A percentile compares a stretch with the other conserved stretches of the same genome.
phyloP scores from a whole-genome alignment of 164 flowering plant species.

The Platanus orientalis region DNA sequence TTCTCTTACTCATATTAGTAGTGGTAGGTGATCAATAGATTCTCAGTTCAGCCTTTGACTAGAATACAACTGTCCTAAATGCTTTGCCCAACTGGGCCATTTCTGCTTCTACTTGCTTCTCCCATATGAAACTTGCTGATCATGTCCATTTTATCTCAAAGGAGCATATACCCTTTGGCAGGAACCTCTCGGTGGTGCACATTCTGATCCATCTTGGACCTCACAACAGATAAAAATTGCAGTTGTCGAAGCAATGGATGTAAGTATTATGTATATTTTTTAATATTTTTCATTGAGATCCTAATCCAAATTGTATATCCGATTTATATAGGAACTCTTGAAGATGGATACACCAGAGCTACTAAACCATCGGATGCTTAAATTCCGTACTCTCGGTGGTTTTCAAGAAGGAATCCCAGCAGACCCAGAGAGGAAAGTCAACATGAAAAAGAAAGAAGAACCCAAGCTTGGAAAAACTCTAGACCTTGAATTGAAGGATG shows the following conservation, averaged over 20 bases:
- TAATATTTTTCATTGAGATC: not conserved
- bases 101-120: not conserved
- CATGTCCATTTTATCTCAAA: not conserved
- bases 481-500: constrained; percentile 43
- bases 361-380: constrained; percentile 53
- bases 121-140: not conserved
- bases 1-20: no score
- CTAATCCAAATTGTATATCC: not conserved
- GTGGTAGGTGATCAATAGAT: no score
- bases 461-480: constrained; percentile 28
- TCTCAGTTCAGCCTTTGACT: no score
- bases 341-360: constrained; percentile 62
- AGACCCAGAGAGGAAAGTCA: constrained; percentile 48
- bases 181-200: constrained; percentile 99
- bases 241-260: constrained; percentile 69
- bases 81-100: no score
- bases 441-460: constrained; percentile 67
- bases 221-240: constrained; percentile 82
- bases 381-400: constrained; percentile 74
- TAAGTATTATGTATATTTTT: constrained; percentile 33
- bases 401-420: constrained; percentile 62
- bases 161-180: constrained; percentile 24
- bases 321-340: constrained; percentile 55
- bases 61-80: no score
- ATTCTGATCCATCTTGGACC: constrained; percentile 82